Evolutionary conservation across 441 rosid species (phyloP).

Genomic region (Rhodomyrtus psidioides): DNA sequence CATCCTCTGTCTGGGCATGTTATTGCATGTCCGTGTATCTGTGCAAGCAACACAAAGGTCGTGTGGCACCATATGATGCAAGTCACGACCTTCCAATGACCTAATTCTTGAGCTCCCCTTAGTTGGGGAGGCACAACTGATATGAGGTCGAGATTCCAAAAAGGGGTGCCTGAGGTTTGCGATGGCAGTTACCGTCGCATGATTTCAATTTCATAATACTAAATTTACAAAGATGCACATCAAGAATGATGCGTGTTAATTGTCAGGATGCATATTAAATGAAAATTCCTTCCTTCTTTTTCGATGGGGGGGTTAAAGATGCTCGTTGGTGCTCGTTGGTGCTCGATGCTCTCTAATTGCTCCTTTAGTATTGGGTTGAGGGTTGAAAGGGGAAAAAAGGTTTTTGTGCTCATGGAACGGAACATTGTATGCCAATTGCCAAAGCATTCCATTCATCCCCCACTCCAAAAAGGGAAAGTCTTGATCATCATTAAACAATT

Average conservation of each 20-base stretch:
- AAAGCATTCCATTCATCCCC: not conserved
- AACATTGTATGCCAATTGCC: not conserved
- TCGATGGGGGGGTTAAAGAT: not conserved
- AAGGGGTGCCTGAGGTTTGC: not conserved
- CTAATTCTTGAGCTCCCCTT: not conserved
- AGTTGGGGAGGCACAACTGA: not conserved
- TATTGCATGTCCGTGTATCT: not conserved
- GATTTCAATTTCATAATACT: not conserved
- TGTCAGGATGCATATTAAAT: not conserved
- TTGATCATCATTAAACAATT: not conserved
- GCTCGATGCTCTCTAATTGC: not conserved
- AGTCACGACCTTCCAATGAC: not conserved
- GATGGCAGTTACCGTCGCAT: not conserved
- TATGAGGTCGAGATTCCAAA: not conserved
- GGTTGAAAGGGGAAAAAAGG: not conserved
- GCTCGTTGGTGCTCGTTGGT: not conserved
- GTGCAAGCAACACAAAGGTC: not conserved
- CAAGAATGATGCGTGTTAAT: not conserved
- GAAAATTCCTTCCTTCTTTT: not conserved
- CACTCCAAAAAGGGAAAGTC: not conserved
- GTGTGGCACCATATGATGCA: not conserved
- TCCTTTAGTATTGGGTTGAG: not conserved
- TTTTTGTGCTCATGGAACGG: not conserved
- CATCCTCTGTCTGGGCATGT: not conserved
- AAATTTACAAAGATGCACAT: not conserved